phyloP scores from a whole-genome alignment of 805 yeast species.

The Saccharomycopsis sp. region DNA sequence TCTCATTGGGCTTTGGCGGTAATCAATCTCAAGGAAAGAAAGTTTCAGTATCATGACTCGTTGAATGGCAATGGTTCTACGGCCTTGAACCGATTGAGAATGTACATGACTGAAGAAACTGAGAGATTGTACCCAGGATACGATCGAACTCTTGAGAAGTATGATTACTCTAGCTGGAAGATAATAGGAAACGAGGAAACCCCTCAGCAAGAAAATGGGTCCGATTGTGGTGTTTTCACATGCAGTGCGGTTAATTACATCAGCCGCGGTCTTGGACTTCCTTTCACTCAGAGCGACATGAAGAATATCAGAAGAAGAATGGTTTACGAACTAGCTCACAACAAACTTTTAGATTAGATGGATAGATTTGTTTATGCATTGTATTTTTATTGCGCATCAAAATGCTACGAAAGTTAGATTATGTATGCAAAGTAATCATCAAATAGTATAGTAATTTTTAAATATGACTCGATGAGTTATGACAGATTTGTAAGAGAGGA shows the following conservation, averaged over 20 bases:
- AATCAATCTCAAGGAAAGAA: slow-evolving; percentile 52
- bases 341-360: slow-evolving; percentile 25
- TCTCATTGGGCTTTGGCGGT: slow-evolving; percentile 92
- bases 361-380: no score
- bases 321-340: slow-evolving; percentile 50
- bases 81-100: slow-evolving; percentile 42
- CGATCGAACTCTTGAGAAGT: slow-evolving; percentile 27
- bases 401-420: no score
- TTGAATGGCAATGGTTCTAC: slow-evolving; percentile 35
- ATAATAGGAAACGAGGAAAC: slow-evolving; percentile 33
- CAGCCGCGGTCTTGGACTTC: slow-evolving; percentile 42
- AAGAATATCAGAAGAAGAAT: slow-evolving; percentile 55
- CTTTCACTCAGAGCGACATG: slow-evolving; percentile 67
- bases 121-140: slow-evolving; percentile 38
- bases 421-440: no score
- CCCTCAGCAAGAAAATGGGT: slow-evolving; percentile 87
- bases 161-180: slow-evolving; percentile 29
- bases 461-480: no score
- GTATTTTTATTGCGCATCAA: no score
- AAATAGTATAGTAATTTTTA: no score
- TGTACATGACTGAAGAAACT: slow-evolving; percentile 66
- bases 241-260: slow-evolving; percentile 68
- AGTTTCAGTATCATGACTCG: slow-evolving; percentile 74
- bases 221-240: slow-evolving; percentile 91
- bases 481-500: no score